A percentile compares a stretch with the other conserved stretches of the same genome.
phyloP scores from a whole-genome alignment of 805 yeast species.

The Limtongia smithiae region DNA sequence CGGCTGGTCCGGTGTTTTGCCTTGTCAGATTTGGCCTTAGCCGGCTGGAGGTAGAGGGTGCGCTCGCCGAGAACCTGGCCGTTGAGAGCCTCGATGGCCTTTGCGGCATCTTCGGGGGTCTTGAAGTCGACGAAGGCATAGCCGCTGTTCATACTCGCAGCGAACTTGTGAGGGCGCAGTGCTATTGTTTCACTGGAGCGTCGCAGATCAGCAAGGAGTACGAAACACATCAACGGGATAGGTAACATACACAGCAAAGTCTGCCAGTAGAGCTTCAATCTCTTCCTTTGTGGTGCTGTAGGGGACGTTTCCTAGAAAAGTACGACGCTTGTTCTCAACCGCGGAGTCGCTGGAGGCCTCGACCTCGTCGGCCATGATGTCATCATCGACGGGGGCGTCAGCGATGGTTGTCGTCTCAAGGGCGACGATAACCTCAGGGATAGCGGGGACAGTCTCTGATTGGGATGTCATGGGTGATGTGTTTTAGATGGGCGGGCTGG shows the following conservation, averaged over 20 bases:
- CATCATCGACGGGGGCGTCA: slow-evolving; percentile 15
- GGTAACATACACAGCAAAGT: too few relatives aligned
- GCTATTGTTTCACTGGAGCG: slow-evolving; percentile 14
- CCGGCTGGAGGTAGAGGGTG: slow-evolving; percentile 21
- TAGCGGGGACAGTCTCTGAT: slow-evolving; percentile 7
- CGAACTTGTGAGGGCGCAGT: slow-evolving; percentile 10
- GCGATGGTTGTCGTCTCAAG: slow-evolving; percentile 16
- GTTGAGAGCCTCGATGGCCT: slow-evolving; percentile 44
- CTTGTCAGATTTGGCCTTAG: slow-evolving; percentile 2
- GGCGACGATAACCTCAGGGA: slow-evolving; percentile 1
- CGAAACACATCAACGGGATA: too few relatives aligned
- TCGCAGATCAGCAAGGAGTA: too few relatives aligned
- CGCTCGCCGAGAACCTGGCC: slow-evolving; percentile 40
- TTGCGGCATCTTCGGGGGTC: slow-evolving; percentile 43
- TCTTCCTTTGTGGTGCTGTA: slow-evolving; percentile 53
- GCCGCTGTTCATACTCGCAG: slow-evolving; percentile 42
- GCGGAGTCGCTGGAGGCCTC: not conserved
- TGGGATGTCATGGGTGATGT: slow-evolving; percentile 3
- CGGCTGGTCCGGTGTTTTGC: too few relatives aligned
- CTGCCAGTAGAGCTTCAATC: slow-evolving; percentile 35
- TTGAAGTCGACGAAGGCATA: slow-evolving; percentile 52
- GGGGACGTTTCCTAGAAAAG: slow-evolving; percentile 53
- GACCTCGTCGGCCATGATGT: not conserved
- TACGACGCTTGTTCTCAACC: slow-evolving; percentile 35
- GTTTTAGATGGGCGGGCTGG: not conserved